Evolutionary conservation across 2,329 filamentous ascomycete genomes (phyloP).

Genomic region (Magnaporthales sp.): DNA sequence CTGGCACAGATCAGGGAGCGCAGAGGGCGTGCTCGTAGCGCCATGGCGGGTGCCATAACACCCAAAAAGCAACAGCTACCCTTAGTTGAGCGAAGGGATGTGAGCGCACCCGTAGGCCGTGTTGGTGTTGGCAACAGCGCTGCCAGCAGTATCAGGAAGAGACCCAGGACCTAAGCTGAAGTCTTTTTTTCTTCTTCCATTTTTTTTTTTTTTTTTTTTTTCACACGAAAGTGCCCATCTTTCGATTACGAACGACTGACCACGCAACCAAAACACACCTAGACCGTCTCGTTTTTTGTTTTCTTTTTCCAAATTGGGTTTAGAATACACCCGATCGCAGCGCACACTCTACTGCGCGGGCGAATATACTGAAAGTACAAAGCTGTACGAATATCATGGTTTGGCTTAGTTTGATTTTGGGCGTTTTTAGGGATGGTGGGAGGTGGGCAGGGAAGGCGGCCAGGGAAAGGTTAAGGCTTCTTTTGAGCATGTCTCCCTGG

Average conservation of each 20-base stretch:
- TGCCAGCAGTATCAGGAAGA: neutral
- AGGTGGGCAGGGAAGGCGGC: neutral
- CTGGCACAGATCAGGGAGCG: constrained; percentile 67
- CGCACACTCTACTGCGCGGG: neutral
- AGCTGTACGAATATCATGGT: neutral
- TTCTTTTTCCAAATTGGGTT: neutral
- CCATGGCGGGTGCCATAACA: constrained; percentile 53
- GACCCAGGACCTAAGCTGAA: neutral
- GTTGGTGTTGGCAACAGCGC: neutral
- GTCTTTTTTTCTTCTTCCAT: neutral
- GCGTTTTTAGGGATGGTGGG: neutral
- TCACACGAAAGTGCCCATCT: too few relatives aligned
- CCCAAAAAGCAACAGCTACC: constrained; percentile 48
- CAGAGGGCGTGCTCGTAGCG: constrained; percentile 60
- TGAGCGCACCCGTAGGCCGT: constrained; percentile 32
- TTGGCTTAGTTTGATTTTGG: neutral
- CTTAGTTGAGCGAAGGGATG: constrained; percentile 37
- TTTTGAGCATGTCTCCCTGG: neutral
- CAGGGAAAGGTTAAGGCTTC: neutral
- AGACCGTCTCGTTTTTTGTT: neutral
- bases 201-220: neutral
- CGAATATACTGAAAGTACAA: neutral
- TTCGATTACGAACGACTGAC: too few relatives aligned
- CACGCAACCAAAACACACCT: neutral
- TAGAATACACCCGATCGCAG: neutral